Evolutionary conservation across 352 stramenopile species (phyloP).

Genomic region (Phytophthora niederhauseri): DNA sequence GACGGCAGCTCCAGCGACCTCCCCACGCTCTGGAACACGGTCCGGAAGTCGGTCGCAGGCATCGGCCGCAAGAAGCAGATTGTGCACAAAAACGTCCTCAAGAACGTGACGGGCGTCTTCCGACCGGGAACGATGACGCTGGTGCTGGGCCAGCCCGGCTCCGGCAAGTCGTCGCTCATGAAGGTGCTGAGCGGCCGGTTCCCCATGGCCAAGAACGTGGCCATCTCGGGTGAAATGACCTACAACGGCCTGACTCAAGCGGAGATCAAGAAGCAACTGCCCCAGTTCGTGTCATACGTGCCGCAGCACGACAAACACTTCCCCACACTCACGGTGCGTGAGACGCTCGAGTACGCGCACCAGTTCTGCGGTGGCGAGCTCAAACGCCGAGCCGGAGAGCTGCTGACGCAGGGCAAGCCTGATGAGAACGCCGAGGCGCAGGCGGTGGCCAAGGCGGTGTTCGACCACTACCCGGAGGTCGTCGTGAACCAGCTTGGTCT

Average conservation of each 20-base stretch:
- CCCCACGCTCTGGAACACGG: slow-evolving; percentile 56
- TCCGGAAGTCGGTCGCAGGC: slow-evolving; percentile 38
- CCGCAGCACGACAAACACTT: slow-evolving; percentile 48
- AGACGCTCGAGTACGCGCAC: slow-evolving; percentile 67
- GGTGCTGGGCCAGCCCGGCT: slow-evolving; percentile 33
- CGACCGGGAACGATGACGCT: slow-evolving; percentile 44
- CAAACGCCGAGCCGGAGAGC: slow-evolving; percentile 32
- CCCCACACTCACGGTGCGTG: slow-evolving; percentile 49
- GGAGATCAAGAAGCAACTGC: slow-evolving; percentile 43
- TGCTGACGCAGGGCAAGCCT: slow-evolving; percentile 39
- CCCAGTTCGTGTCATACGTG: slow-evolving; percentile 61
- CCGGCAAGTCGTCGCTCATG: slow-evolving; percentile 38
- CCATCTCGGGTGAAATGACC: slow-evolving; percentile 44
- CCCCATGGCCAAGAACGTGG: slow-evolving; percentile 40
- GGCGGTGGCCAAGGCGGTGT: slow-evolving; percentile 31
- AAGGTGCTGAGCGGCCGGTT: slow-evolving; percentile 53
- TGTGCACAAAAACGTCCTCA: slow-evolving; percentile 36
- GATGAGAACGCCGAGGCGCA: slow-evolving; percentile 53
- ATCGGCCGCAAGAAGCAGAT: slow-evolving; percentile 36
- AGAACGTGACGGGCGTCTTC: slow-evolving; percentile 40
- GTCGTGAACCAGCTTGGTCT: slow-evolving; percentile 63
- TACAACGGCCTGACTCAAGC: slow-evolving; percentile 49
- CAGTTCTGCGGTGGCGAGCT: slow-evolving; percentile 55
- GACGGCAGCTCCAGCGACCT: slow-evolving; percentile 29
- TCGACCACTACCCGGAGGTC: slow-evolving; percentile 58